A percentile compares a stretch with the other conserved stretches of the same genome.
These are phyloP conservation scores for Sanghuangporus sanghuang DNA, from an alignment of 1,284 basidiomycete species.

Conservation along the genomic window DNA sequence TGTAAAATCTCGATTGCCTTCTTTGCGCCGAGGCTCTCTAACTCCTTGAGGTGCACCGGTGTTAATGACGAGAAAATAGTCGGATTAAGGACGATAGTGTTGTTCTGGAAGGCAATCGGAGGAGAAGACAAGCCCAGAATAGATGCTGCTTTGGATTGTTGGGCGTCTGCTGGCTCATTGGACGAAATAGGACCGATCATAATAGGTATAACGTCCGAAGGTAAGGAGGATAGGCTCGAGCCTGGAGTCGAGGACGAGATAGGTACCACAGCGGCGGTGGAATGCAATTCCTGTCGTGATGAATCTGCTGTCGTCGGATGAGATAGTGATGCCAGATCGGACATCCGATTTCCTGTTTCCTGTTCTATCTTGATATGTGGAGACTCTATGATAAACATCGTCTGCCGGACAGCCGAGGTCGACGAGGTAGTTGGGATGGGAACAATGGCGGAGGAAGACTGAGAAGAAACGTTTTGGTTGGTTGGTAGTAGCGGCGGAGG, in stretches of 20 bases:
- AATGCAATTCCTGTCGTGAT: background rate
- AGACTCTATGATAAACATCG: slow-evolving; percentile 1
- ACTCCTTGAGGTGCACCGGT: slow-evolving; percentile 64
- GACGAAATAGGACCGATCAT: slow-evolving; percentile 51
- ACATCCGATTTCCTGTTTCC: background rate
- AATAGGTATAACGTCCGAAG: slow-evolving; percentile 38
- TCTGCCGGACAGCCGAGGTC: slow-evolving; percentile 18
- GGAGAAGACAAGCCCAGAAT: slow-evolving; percentile 40
- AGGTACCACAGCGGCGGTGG: background rate
- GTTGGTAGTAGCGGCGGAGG: slow-evolving; percentile 58
- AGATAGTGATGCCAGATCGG: background rate
- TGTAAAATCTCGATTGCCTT: slow-evolving; percentile 81
- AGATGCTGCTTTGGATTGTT: slow-evolving; percentile 23
- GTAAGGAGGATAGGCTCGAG: slow-evolving; percentile 9
- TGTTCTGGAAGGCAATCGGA: slow-evolving; percentile 81
- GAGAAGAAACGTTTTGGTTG: slow-evolving; percentile 23
- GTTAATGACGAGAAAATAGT: slow-evolving; percentile 79
- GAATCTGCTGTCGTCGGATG: background rate
- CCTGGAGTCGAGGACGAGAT: background rate
- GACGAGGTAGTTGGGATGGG: background rate
- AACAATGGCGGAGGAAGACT: slow-evolving; percentile 25
- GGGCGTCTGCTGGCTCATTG: slow-evolving; percentile 24
- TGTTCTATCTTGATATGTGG: slow-evolving; percentile 4
- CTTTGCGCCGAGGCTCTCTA: slow-evolving; percentile 79
- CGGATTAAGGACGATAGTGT: slow-evolving; percentile 80